Evolutionary conservation across 768 basidiomycete genomes (phyloP), one percentile per base, ranked within the genome.

Genomic region (Russula compacta): DNA sequence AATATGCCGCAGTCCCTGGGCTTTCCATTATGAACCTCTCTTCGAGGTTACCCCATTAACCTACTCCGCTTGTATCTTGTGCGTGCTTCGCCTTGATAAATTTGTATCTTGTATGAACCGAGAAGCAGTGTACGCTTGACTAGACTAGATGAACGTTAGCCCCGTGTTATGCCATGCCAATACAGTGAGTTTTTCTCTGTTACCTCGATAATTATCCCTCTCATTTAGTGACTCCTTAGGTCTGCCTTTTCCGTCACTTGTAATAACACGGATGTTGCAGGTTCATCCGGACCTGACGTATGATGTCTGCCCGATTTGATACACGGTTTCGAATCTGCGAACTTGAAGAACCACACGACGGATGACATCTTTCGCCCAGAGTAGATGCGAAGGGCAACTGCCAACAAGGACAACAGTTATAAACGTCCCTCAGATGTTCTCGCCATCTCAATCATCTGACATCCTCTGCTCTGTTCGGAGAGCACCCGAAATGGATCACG

Each of bases 281-380:
- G 76, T 87, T 29, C 85, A 89, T 72, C 78, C 85, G 5, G 78
- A 83, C 39, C 87, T 86, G 67, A 79, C 77, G 61, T 90, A 88
- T 75, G 88, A 90, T 71, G 82, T 90, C 66, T 90, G 88, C 71
- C 86, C 61, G 84, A 86, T 58, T 29, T 73, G 75, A 32, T 87
- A 87, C 70, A 72, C 78, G 47, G 82, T 80, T 73, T 74, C 79
- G 42, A 76, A 75, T 29, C 24, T 29, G 24, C 24, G 24, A 29
- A 29, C 70, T 76, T 42, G 71, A 74, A 44, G 78, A 78, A 75
- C 6, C 81, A 86, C 70, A 83, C 82, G 12, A 88, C 89, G 63
- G 79, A 83, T 35, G 90, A 89, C 71, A 79, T 87, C 40, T 89
- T 89, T 75, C 89, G 87, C 70, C 76, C 76, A 69, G 71, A 74